phyloP scores from a whole-genome alignment of 2,329 filamentous ascomycete genomes.

The Colletotrichum trifolii region DNA sequence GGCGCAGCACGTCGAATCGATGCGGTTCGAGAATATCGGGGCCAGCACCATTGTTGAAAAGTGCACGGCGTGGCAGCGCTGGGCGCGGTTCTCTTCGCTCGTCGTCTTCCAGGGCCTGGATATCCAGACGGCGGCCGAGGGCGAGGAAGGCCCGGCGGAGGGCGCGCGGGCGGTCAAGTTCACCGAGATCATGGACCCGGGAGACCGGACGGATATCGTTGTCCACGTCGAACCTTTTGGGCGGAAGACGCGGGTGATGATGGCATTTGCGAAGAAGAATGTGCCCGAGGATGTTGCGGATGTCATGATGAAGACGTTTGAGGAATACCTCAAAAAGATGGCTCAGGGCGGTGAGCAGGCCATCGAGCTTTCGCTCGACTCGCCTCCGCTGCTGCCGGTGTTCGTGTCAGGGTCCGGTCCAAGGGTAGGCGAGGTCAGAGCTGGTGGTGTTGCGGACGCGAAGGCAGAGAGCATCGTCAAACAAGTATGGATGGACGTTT shows the following conservation, averaged over 20 bases:
- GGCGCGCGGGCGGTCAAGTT: not conserved
- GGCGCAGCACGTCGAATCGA: conserved; percentile 57
- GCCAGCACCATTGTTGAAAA: conserved; percentile 60
- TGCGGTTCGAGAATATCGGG: conserved; percentile 62
- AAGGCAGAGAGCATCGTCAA: not conserved
- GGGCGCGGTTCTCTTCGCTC: conserved; percentile 15
- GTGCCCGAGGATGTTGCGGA: conserved; percentile 1
- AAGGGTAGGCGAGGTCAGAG: no score
- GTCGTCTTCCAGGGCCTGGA: conserved; percentile 22
- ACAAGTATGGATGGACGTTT: conserved; percentile 1
- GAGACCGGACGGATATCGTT: conserved; percentile 20
- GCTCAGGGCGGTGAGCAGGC: not conserved
- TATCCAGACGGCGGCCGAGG: conserved; percentile 2
- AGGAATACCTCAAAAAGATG: not conserved
- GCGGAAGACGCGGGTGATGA: conserved; percentile 13
- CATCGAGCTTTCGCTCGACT: not conserved
- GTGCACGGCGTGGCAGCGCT: conserved; percentile 52
- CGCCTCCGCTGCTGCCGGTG: not conserved
- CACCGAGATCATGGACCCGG: conserved; percentile 17
- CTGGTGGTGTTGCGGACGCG: not conserved
- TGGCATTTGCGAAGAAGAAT: conserved; percentile 1
- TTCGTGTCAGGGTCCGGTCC: not conserved
- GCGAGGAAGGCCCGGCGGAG: not conserved
- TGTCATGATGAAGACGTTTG: conserved; percentile 5
- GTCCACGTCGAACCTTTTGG: conserved; percentile 22